Evolutionary conservation across 805 yeast species (phyloP).

Genomic region (Yamadazyma ubonensis): DNA sequence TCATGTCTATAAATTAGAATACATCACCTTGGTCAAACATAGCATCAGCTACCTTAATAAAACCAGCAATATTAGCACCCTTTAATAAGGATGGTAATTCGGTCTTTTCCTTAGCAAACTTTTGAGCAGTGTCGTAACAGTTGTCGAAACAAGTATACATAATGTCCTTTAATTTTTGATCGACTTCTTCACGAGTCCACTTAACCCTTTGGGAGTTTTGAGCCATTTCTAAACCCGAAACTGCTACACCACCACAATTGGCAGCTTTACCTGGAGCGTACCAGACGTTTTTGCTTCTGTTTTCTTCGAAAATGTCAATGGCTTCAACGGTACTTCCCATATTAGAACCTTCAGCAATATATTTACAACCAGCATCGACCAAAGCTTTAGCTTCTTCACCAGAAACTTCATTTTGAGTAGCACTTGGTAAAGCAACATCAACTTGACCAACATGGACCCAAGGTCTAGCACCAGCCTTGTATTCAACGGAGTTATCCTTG

Average conservation of each 20-base stretch:
- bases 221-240: conserved; percentile 98
- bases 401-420: conserved; percentile 97
- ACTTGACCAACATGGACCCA: conserved; percentile 90
- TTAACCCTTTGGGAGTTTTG: conserved; percentile 93
- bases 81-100: conserved; percentile 87
- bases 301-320: conserved; percentile 87
- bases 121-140: conserved; percentile 84
- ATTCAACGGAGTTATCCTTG: conserved; percentile 56
- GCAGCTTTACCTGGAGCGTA: conserved; percentile 99
- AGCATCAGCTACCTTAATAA: conserved; percentile 97
- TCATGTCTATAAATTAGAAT: conserved; percentile 25
- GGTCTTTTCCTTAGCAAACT: conserved; percentile 72
- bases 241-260: conserved; percentile 99
- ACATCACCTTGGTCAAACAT: conserved; percentile 97
- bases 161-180: conserved; percentile 82
- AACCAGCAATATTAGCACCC: conserved; percentile 99
- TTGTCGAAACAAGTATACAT: conserved; percentile 91
- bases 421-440: conserved; percentile 96
- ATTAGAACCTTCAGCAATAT: conserved; percentile 98
- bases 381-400: conserved; percentile 96
- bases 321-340: conserved; percentile 99
- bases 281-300: conserved; percentile 75
- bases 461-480: conserved; percentile 93
- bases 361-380: conserved; percentile 87
- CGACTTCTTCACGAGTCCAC: conserved; percentile 94